Conservation (phyloP, 768 basidiomycete species). For the Boletus rubropictus region DNA sequence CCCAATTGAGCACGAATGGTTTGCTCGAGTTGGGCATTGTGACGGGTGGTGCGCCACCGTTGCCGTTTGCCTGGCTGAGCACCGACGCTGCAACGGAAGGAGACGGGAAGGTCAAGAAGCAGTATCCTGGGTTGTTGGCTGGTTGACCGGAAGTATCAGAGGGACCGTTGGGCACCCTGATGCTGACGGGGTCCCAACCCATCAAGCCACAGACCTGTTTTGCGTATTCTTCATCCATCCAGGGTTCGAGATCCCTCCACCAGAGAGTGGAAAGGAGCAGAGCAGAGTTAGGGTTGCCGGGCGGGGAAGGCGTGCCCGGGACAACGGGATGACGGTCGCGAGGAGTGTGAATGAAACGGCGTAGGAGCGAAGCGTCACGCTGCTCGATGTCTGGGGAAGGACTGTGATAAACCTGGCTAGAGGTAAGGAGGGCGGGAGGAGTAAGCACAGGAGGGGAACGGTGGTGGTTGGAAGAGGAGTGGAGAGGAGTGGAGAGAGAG, state of each 20-base stretch:
- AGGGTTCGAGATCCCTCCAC: constrained; percentile 87
- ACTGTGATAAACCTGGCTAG: constrained; percentile 15
- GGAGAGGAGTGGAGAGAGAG: constrained; percentile 18
- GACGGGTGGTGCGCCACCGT: constrained; percentile 37
- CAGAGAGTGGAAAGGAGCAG: constrained; percentile 60
- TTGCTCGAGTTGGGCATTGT: constrained; percentile 85
- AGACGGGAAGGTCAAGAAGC: constrained; percentile 80
- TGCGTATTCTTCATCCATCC: constrained; percentile 97
- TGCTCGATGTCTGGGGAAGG: constrained; percentile 21
- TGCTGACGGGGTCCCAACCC: constrained; percentile 76
- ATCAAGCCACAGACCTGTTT: constrained; percentile 81
- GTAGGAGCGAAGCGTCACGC: constrained; percentile 11
- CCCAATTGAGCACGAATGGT: constrained; percentile 81
- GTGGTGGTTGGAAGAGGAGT: constrained; percentile 45
- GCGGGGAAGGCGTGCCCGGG: constrained; percentile 17
- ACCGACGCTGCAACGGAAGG: constrained; percentile 64
- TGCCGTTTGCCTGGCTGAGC: constrained; percentile 57
- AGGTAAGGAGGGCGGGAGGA: constrained; percentile 21
- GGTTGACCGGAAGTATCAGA: constrained; percentile 57
- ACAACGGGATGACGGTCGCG: constrained; percentile 13
- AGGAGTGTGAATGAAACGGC: constrained; percentile 14
- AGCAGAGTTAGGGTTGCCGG: constrained; percentile 26
- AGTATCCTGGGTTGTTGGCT: constrained; percentile 82
- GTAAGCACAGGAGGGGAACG: constrained; percentile 31
- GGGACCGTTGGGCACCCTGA: constrained; percentile 64